Conservation (phyloP, 1,284 basidiomycete species). For the Cryptococcus jaspeensis region DNA sequence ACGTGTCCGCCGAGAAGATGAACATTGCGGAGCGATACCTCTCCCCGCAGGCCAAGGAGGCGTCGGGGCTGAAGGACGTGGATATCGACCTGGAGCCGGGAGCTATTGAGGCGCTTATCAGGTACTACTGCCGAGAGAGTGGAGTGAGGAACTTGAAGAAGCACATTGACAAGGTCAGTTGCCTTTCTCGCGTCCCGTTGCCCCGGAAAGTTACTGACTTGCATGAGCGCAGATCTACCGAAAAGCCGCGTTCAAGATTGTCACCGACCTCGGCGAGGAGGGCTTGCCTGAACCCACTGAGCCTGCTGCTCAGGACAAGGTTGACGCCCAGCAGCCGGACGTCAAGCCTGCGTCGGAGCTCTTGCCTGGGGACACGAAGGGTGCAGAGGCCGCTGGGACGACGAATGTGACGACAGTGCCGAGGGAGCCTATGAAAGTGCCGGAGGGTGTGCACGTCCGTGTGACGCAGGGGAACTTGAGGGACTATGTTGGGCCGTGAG, state of each 20-base stretch:
- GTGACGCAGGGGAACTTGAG: constrained; percentile 86
- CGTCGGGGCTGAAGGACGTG: constrained; percentile 78
- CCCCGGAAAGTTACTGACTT: not conserved
- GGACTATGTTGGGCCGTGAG: constrained; percentile 86
- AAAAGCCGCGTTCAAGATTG: constrained; percentile 91
- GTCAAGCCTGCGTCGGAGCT: constrained; percentile 51
- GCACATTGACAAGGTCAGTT: constrained; percentile 83
- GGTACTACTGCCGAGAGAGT: constrained; percentile 95
- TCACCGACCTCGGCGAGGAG: constrained; percentile 86
- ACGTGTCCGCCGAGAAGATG: constrained; percentile 94
- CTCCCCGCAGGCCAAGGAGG: constrained; percentile 90
- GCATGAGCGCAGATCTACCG: constrained; percentile 78
- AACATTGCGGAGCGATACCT: constrained; percentile 91
- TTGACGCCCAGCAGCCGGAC: constrained; percentile 49
- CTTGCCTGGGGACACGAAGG: constrained; percentile 37
- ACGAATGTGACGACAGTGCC: constrained; percentile 64
- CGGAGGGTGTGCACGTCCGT: constrained; percentile 71
- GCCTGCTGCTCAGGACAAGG: constrained; percentile 23
- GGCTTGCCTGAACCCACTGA: constrained; percentile 67
- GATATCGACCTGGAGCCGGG: constrained; percentile 75
- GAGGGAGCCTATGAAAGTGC: constrained; percentile 78
- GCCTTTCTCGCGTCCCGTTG: not conserved
- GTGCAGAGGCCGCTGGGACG: constrained; percentile 16
- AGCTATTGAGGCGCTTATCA: constrained; percentile 86
- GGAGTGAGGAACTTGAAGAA: constrained; percentile 94